These are phyloP conservation scores for Citrullus amarus DNA, from an alignment of 306 rosid species.

Conservation along the genomic window DNA sequence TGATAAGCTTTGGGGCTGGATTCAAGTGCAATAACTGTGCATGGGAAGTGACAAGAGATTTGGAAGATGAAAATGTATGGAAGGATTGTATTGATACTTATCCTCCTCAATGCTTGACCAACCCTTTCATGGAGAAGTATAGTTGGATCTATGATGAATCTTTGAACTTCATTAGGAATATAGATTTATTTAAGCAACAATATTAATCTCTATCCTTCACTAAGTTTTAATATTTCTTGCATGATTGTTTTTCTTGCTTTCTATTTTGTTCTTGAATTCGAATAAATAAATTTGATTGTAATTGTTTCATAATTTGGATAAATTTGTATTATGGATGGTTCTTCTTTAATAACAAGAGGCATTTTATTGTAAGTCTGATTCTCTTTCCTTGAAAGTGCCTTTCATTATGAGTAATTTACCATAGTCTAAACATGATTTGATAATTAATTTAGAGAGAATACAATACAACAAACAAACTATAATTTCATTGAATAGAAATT, in stretches of 20 bases:
- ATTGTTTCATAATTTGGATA: neutral
- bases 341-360: neutral
- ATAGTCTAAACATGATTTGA: too few relatives aligned
- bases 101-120: slow-evolving; percentile 33
- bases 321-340: neutral
- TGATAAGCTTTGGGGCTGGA: slow-evolving; percentile 89
- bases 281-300: neutral
- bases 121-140: slow-evolving; percentile 64
- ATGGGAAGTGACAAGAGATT: slow-evolving; percentile 65
- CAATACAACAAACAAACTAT: too few relatives aligned
- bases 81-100: slow-evolving; percentile 37
- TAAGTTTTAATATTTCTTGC: neutral
- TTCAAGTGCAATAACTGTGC: slow-evolving; percentile 71
- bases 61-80: slow-evolving; percentile 60
- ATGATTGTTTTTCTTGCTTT: neutral
- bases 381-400: neutral
- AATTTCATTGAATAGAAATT: too few relatives aligned
- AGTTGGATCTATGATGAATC: slow-evolving; percentile 59
- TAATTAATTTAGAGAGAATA: too few relatives aligned
- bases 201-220: neutral
- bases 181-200: too few relatives aligned
- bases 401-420: too few relatives aligned
- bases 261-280: neutral
- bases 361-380: neutral
- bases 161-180: slow-evolving; percentile 41